Base-by-base conservation (phyloP, 192 early-diverging fungal genomes). In the Rhizophagus clarus region DNA sequence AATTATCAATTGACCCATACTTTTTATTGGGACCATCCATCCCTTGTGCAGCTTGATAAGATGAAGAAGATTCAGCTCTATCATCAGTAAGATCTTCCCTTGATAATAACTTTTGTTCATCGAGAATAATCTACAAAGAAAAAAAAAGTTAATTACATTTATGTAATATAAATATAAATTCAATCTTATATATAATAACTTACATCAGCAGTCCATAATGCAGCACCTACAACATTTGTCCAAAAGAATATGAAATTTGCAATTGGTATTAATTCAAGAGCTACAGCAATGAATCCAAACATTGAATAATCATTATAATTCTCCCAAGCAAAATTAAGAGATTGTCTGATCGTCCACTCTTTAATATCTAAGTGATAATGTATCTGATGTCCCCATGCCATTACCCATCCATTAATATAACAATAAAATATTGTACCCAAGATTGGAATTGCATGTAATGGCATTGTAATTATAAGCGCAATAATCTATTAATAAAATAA, bases 191-290 rank as follows among this genome's bases (percentile, higher is more conserved):
- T 34, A 69, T 9, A 4, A 37, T 37, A 40, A 15, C 72, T 74
- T 74, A 74, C 72, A 60, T 74, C 72, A 28, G 72, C 42, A 6
- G 72, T 60, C 56, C 74, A 76, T 24, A 76, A 40, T 17, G 74
- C 74, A 2, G 74, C 74, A 68, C 90, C 91, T 8, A 93, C 88
- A 47, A 89, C 85, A 73, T 93, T 93, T 11, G 92, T 93, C 87
- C 91, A 93, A 80, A 91, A 85, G 62, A 93, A 94, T 5, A 94
- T 10, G 51, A 90, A 61, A 68, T 89, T 88, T 20, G 91, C 76
- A 12, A 93, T 42, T 15, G 92, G 92, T 3, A 92, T 81, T 67
- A 93, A 82, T 72, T 93, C 88, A 26, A 93, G 76, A 22, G 88
- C 89, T 6, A 91, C 84, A 5, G 90, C 88, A 20, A 90, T 85